phyloP scores from a whole-genome alignment of 108 stramenopile species.

The Fragilaria crotonensis region DNA sequence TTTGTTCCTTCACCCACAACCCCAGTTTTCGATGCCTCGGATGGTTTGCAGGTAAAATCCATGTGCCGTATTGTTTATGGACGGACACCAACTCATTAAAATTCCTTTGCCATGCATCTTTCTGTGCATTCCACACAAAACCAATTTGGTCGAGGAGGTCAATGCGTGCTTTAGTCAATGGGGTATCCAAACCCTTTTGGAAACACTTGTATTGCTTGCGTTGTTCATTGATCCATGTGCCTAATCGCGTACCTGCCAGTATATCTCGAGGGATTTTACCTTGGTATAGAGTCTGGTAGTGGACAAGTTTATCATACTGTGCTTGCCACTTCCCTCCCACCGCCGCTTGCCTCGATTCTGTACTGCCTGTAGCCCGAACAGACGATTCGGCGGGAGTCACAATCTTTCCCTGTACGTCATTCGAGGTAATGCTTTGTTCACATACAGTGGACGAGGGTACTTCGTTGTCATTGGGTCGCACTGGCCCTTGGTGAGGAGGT shows the following conservation, averaged over 20 bases:
- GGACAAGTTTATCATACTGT: neutral
- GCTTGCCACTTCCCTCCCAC: neutral
- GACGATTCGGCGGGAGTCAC: no score
- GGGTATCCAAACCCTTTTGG: slow-evolving; percentile 7
- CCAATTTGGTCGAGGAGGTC: slow-evolving; percentile 31
- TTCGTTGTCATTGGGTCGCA: no score
- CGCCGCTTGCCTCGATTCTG: no score
- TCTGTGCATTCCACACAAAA: slow-evolving; percentile 34
- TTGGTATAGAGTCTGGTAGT: neutral
- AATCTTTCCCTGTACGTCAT: no score
- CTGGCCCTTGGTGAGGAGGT: no score
- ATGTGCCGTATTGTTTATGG: neutral
- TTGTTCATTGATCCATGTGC: slow-evolving; percentile 49
- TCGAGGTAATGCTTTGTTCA: no score
- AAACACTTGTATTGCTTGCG: slow-evolving; percentile 44
- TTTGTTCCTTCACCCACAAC: neutral
- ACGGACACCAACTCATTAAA: neutral
- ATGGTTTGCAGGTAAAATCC: neutral
- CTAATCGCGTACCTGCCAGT: slow-evolving; percentile 19
- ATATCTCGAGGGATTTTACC: neutral
- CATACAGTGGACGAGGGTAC: no score
- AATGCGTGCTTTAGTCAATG: slow-evolving; percentile 24
- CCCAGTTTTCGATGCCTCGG: neutral
- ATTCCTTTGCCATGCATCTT: neutral
- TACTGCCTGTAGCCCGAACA: no score